Evolutionary conservation across 2,329 filamentous ascomycete species (phyloP), one percentile per base, ranked within the genome.

Genomic region (Coniochaeta sp.): DNA sequence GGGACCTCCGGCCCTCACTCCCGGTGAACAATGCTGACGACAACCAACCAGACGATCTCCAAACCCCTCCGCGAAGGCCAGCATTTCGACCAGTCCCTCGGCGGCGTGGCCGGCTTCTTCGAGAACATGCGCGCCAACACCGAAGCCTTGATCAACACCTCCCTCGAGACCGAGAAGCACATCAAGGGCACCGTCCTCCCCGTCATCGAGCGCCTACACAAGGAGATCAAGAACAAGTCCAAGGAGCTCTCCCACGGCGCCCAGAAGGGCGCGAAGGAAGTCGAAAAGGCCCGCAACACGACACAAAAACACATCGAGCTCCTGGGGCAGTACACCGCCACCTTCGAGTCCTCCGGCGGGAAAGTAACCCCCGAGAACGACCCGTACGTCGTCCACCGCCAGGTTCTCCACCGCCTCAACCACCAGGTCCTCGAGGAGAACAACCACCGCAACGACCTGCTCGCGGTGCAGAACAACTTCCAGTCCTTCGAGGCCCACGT

Each of bases 271-370:
- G 83, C 88, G 58, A 99, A 97, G 74, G 83, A 89, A 49, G 91
- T 99, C 20, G 90, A 96, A 56, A 96, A 95, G 74, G 85, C 89
- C 8, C 87, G 92, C 55, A 83, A 84, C 60, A 75, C 73, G 6
- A 96, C 92, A 0, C 92, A 99, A 74, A 96, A 95, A 75, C 90
- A 96, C 60, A 95, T 99, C 56, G 92, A 99, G 72, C 79, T 95
- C 22, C 83, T 99, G 1, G 91, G 89, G 33, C 87, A 94, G 71
- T 84, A 95, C 61, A 83, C 90, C 0, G 90, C 91, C 9, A 72
- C 81, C 3, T 95, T 85, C 61, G 90, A 95, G 60, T 86, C 90
- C 1, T 78, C 81, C 3, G 85, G 86, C 33, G 87, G 84, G 54
- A 87, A 82, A 63, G 72, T 92, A 60, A 79, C 81, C 40, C 81